phyloP scores from a whole-genome alignment of 768 basidiomycete genomes.

The Pholiota molesta region DNA sequence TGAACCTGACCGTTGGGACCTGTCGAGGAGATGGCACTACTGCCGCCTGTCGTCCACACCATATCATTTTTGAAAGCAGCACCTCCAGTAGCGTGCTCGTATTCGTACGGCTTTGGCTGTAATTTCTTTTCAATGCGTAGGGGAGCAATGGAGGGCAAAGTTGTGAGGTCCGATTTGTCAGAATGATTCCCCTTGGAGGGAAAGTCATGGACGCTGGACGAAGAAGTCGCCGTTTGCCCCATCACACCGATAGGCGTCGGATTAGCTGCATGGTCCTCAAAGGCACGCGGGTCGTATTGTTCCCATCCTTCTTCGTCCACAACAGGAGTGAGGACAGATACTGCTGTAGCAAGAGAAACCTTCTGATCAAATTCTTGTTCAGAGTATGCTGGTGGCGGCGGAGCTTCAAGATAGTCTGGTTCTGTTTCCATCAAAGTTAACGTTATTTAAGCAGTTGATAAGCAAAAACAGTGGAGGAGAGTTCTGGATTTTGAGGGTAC shows the following conservation, averaged over 20 bases:
- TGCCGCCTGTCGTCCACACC: not conserved
- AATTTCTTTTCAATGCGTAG: slow-evolving; percentile 31
- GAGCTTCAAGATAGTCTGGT: slow-evolving; percentile 23
- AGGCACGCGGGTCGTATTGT: slow-evolving; percentile 43
- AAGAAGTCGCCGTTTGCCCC: not conserved
- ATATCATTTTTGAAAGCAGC: not conserved
- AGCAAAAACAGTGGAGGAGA: not conserved
- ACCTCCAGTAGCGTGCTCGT: not conserved
- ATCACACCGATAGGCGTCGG: not conserved
- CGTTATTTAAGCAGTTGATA: slow-evolving; percentile 7
- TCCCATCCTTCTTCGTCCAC: slow-evolving; percentile 49
- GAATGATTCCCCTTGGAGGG: not conserved
- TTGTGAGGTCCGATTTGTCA: not conserved
- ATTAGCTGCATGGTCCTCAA: slow-evolving; percentile 16
- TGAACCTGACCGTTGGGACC: not conserved
- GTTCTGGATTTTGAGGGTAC: not conserved
- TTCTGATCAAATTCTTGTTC: slow-evolving; percentile 60
- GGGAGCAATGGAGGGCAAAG: slow-evolving; percentile 19
- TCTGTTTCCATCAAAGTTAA: slow-evolving; percentile 17
- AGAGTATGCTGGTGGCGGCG: slow-evolving; percentile 51
- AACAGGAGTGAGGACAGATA: slow-evolving; percentile 36
- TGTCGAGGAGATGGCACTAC: not conserved
- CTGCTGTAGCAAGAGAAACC: slow-evolving; percentile 41
- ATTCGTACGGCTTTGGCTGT: slow-evolving; percentile 2
- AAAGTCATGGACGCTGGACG: not conserved